phyloP scores from a whole-genome alignment of 1,139 yeast genomes.

The Yamadazyma atmosphaerica region DNA sequence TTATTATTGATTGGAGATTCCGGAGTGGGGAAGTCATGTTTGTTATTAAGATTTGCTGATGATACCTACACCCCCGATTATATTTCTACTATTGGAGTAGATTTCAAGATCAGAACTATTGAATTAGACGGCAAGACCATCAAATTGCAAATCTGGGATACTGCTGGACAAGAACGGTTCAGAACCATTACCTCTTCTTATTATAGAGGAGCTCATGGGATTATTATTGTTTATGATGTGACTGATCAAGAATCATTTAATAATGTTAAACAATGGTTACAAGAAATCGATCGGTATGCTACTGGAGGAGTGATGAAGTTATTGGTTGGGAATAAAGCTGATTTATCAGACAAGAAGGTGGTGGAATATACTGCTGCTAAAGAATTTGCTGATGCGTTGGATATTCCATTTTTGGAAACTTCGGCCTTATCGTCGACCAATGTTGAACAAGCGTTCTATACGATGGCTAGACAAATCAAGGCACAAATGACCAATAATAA shows the following conservation, averaged over 20 bases:
- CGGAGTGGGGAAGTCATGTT: constrained; percentile 97
- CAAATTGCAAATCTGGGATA: constrained; percentile 98
- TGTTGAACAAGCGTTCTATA: constrained; percentile 97
- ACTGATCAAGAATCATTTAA: constrained; percentile 97
- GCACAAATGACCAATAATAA: constrained; percentile 85
- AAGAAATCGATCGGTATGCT: constrained; percentile 97
- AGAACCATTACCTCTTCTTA: constrained; percentile 97
- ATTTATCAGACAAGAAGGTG: constrained; percentile 88
- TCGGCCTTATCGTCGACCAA: constrained; percentile 94
- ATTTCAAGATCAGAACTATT: constrained; percentile 95
- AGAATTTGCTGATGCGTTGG: constrained; percentile 96
- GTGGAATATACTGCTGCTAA: constrained; percentile 96
- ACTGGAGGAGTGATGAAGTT: constrained; percentile 96
- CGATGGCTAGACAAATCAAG: constrained; percentile 98
- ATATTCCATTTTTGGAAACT: constrained; percentile 94
- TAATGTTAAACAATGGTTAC: constrained; percentile 98
- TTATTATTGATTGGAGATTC: constrained; percentile 94
- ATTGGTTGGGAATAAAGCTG: constrained; percentile 96
- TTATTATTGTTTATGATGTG: constrained; percentile 95
- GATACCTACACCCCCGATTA: constrained; percentile 97
- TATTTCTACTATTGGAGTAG: constrained; percentile 97
- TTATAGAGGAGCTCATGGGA: constrained; percentile 98
- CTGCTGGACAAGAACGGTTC: constrained; percentile 98
- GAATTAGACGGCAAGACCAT: constrained; percentile 96
- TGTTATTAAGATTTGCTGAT: constrained; percentile 92